phyloP scores from a whole-genome alignment of 2,329 filamentous ascomycete genomes.

The Aspergillus pseudoglaucus region DNA sequence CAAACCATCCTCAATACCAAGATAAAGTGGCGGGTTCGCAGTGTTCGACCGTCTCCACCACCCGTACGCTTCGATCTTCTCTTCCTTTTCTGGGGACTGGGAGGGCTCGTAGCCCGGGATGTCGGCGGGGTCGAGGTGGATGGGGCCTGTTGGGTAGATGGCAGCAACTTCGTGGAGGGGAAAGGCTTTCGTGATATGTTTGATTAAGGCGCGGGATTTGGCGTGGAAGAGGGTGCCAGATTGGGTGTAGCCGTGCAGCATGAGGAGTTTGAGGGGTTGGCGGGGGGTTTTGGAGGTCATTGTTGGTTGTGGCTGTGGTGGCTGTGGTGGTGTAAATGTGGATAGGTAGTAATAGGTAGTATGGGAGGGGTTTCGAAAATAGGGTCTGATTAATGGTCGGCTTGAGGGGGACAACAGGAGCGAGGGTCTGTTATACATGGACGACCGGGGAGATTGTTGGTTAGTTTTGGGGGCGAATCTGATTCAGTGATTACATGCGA shows the following conservation, averaged over 20 bases:
- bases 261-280: slow-evolving; percentile 57
- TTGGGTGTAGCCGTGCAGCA: slow-evolving; percentile 87
- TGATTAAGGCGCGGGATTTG: slow-evolving; percentile 83
- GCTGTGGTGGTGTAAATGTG: background rate
- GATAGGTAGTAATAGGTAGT: slow-evolving; percentile 1
- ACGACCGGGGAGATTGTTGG: background rate
- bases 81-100: slow-evolving; percentile 38
- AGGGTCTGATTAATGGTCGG: background rate
- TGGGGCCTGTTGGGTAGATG: slow-evolving; percentile 64
- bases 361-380: background rate
- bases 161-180: slow-evolving; percentile 54
- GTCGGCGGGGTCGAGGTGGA: slow-evolving; percentile 56
- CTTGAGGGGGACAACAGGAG: background rate
- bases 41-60: slow-evolving; percentile 70
- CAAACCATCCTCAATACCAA: slow-evolving; percentile 64
- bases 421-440: background rate
- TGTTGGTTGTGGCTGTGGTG: background rate
- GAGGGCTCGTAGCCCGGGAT: slow-evolving; percentile 60
- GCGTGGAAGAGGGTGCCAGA: slow-evolving; percentile 76
- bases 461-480: background rate
- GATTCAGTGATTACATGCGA: background rate
- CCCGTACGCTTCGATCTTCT: slow-evolving; percentile 63
- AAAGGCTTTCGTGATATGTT: slow-evolving; percentile 69
- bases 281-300: slow-evolving; percentile 6
- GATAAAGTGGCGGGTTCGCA: slow-evolving; percentile 59